A percentile compares a stretch with the other conserved stretches of the same genome.
Evolutionary conservation across 495 filamentous ascomycete species (phyloP).

Genomic region (Apiosordaria backusii): DNA sequence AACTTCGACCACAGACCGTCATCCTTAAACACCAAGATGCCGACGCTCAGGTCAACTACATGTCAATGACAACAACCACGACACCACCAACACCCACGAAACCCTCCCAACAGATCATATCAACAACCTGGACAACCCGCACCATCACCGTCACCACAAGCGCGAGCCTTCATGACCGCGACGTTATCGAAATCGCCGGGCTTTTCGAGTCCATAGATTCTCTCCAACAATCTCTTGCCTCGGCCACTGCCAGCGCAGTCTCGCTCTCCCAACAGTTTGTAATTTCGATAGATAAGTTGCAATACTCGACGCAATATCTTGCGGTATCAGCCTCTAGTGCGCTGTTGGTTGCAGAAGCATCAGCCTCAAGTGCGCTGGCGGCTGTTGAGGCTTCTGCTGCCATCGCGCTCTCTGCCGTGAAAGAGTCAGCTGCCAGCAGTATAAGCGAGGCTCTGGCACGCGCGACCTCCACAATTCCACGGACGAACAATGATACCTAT

Average conservation of each 20-base stretch:
- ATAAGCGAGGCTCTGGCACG: constrained; percentile 9
- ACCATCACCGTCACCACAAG: not conserved
- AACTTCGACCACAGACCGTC: not conserved
- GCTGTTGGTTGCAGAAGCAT: constrained; percentile 15
- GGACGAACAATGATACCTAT: not conserved
- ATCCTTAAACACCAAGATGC: not conserved
- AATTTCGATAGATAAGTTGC: constrained; percentile 17
- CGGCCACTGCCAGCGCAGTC: constrained; percentile 5
- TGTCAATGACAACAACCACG: not conserved
- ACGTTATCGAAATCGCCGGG: not conserved
- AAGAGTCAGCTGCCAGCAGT: constrained; percentile 18
- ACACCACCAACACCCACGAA: not conserved
- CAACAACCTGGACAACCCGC: not conserved
- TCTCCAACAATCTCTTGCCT: constrained; percentile 21
- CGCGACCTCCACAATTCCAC: constrained; percentile 4
- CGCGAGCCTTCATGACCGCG: not conserved
- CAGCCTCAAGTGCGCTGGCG: constrained; percentile 17
- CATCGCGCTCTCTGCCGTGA: constrained; percentile 11
- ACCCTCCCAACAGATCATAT: not conserved
- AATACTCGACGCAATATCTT: constrained; percentile 14
- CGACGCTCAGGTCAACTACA: not conserved
- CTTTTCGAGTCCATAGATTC: constrained; percentile 16
- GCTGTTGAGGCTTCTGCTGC: constrained; percentile 18
- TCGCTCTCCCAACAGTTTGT: constrained; percentile 17
- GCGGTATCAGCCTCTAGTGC: constrained; percentile 20